Conservation (phyloP, 139 green algal species). For the Coelastrella sp. region DNA sequence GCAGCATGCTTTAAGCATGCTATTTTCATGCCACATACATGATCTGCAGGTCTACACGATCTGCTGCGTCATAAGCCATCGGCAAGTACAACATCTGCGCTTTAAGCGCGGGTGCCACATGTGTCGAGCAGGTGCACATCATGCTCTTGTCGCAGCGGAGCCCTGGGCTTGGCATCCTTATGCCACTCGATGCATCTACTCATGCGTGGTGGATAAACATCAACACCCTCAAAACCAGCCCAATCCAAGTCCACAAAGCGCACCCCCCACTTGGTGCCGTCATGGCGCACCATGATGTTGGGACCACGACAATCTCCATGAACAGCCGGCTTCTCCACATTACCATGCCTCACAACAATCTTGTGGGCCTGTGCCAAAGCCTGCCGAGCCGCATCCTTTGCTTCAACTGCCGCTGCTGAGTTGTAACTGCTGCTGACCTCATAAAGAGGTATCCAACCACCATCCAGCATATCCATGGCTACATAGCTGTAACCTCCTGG, state of each 20-base stretch:
- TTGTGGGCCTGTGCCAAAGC: neutral
- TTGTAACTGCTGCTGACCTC: slow-evolving; percentile 6
- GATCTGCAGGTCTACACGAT: no score
- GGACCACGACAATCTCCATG: slow-evolving; percentile 13
- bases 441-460: neutral
- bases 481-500: slow-evolving; percentile 17
- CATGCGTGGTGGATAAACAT: slow-evolving; percentile 15
- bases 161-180: neutral
- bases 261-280: neutral
- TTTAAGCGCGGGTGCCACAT: neutral
- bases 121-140: slow-evolving; percentile 1
- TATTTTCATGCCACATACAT: no score
- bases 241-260: slow-evolving; percentile 31
- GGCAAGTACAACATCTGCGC: neutral
- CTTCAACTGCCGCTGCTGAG: neutral
- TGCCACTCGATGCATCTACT: slow-evolving; percentile 2
- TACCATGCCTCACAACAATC: slow-evolving; percentile 16
- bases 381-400: neutral
- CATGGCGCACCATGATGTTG: slow-evolving; percentile 29
- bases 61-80: neutral
- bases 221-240: slow-evolving; percentile 15
- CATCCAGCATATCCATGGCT: slow-evolving; percentile 6
- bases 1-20: no score
- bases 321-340: neutral
- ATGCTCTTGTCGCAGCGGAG: neutral